Evolutionary conservation across 2,329 filamentous ascomycete genomes (phyloP).

Genomic region (Venturia aucupariae): DNA sequence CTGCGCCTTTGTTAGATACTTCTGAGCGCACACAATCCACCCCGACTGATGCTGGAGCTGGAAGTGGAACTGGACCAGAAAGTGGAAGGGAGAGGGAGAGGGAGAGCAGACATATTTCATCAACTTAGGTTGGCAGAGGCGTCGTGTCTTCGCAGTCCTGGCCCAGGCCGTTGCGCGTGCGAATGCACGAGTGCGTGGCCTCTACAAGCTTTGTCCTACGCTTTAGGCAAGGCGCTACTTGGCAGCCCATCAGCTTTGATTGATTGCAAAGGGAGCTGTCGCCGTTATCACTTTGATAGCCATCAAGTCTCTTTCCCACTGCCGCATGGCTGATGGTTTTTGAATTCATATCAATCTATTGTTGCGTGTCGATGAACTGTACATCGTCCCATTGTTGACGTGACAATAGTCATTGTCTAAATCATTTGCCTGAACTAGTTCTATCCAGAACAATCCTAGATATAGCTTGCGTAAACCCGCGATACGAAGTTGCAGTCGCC

Average conservation of each 20-base stretch:
- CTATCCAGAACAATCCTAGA: too few relatives aligned
- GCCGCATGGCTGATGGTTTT: not conserved
- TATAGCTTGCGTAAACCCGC: too few relatives aligned
- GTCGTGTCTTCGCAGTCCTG: conserved; percentile 1
- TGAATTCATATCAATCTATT: too few relatives aligned
- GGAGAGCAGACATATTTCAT: not conserved
- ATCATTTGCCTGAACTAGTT: too few relatives aligned
- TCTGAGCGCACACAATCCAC: not conserved
- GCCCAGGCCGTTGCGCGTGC: not conserved
- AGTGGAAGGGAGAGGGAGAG: not conserved
- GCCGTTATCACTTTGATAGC: not conserved
- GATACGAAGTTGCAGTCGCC: not conserved
- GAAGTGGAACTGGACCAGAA: too few relatives aligned
- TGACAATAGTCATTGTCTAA: too few relatives aligned
- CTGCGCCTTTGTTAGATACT: not conserved
- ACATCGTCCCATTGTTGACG: too few relatives aligned
- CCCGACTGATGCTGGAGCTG: not conserved
- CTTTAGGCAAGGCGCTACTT: not conserved
- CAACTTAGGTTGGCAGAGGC: not conserved
- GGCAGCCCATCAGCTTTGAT: conserved; percentile 1
- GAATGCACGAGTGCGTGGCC: conserved; percentile 1
- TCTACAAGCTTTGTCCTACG: not conserved
- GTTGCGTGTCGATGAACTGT: too few relatives aligned
- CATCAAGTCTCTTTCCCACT: not conserved
- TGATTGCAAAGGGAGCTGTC: not conserved